Evolutionary conservation across 495 filamentous ascomycete species (phyloP).

Genomic region (Penicillium maclennaniae): DNA sequence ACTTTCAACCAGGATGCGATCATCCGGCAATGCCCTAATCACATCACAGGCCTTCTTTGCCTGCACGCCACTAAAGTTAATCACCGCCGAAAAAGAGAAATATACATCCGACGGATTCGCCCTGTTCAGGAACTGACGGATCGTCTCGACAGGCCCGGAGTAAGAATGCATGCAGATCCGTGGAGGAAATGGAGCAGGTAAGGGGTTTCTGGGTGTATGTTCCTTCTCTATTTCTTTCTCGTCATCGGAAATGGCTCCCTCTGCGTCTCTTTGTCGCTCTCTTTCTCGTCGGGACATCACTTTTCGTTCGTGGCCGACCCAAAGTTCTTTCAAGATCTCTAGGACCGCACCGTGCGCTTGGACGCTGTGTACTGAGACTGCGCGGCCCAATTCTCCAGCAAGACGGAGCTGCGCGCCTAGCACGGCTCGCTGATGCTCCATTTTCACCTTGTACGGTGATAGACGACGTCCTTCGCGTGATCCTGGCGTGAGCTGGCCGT

Average conservation of each 20-base stretch:
- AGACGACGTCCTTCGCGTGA: constrained; percentile 75
- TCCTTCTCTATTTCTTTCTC: constrained; percentile 10
- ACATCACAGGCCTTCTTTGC: constrained; percentile 55
- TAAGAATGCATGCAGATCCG: constrained; percentile 93
- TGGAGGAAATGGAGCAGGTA: constrained; percentile 70
- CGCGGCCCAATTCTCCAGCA: constrained; percentile 74
- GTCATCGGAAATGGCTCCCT: constrained; percentile 30
- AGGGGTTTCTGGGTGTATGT: constrained; percentile 16
- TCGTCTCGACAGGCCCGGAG: constrained; percentile 69
- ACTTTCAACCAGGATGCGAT: constrained; percentile 81
- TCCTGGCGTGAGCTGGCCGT: constrained; percentile 66
- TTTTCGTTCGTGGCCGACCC: constrained; percentile 77
- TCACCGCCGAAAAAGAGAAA: constrained; percentile 81
- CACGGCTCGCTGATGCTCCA: constrained; percentile 72
- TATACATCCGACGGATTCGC: constrained; percentile 74
- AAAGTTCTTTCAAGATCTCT: constrained; percentile 68
- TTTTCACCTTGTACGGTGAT: constrained; percentile 68
- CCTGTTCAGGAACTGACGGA: constrained; percentile 74
- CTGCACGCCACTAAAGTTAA: constrained; percentile 67
- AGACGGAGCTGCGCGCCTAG: constrained; percentile 79
- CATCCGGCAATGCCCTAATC: constrained; percentile 71
- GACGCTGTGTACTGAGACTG: constrained; percentile 88
- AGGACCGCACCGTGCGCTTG: constrained; percentile 82
- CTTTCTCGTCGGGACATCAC: constrained; percentile 61
- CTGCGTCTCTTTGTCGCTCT: constrained; percentile 37